phyloP scores from a whole-genome alignment of 1,284 basidiomycete species.

The Irpex rosettiformis region DNA sequence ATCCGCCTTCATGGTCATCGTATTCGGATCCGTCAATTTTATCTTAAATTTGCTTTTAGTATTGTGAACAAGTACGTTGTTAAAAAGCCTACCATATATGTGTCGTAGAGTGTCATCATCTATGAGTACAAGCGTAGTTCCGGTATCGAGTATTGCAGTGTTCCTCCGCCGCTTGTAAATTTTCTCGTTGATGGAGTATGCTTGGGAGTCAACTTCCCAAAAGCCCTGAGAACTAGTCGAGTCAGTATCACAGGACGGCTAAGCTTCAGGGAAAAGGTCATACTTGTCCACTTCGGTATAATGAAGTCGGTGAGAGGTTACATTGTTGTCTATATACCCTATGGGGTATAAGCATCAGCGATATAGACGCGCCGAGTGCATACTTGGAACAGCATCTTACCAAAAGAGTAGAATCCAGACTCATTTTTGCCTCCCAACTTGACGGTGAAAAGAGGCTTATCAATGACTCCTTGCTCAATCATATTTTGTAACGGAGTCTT shows the following conservation, averaged over 20 bases:
- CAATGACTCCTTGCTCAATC: slow-evolving; percentile 30
- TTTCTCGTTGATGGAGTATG: slow-evolving; percentile 26
- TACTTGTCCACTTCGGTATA: slow-evolving; percentile 28
- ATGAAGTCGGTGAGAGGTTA: slow-evolving; percentile 26
- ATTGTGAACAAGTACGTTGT: not conserved
- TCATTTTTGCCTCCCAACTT: slow-evolving; percentile 29
- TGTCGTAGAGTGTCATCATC: slow-evolving; percentile 29
- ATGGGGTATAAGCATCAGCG: not conserved
- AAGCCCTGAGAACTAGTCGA: slow-evolving; percentile 29
- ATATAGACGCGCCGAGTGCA: not conserved
- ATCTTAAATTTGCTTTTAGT: slow-evolving; percentile 5
- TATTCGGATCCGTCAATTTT: slow-evolving; percentile 30
- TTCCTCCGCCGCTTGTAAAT: slow-evolving; percentile 26
- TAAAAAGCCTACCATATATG: slow-evolving; percentile 26
- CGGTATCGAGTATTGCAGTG: slow-evolving; percentile 39
- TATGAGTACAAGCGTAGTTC: slow-evolving; percentile 34
- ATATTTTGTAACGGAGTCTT: slow-evolving; percentile 36
- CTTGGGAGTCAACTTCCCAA: slow-evolving; percentile 31
- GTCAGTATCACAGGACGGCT: not conserved
- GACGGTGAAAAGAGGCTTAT: slow-evolving; percentile 32
- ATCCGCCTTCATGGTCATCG: slow-evolving; percentile 34
- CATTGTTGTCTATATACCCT: slow-evolving; percentile 30
- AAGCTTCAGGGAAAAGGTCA: slow-evolving; percentile 12
- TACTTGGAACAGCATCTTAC: slow-evolving; percentile 16
- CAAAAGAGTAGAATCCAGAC: slow-evolving; percentile 36